Base-by-base conservation (phyloP, 805 yeast species). In the Lachancea dasiensis region DNA sequence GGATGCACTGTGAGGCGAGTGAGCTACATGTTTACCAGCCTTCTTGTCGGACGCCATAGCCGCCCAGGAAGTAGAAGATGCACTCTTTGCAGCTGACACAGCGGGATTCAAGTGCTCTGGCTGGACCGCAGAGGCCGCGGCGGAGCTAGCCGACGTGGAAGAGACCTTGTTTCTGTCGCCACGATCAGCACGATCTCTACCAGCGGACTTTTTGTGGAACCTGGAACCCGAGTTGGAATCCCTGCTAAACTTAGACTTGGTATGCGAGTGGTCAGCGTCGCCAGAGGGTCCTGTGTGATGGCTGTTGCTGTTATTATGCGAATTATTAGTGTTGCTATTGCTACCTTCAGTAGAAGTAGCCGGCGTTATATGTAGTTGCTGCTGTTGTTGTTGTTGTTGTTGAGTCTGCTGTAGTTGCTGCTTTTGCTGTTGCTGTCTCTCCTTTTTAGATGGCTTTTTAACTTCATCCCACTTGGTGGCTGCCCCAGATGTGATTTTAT, bases 381-480 rank as follows among this genome's bases (percentile, higher is more conserved):
- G 48, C 43, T 48, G 47, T 45, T 45, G 43, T 45, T 34, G 30
- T 27, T 38, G 34, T 32, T 39, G 38, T 26, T 50, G 49, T 27
- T 38, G 34, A 15, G 36, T 38, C 31, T 48, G 46, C 25, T 39
- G 47, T 33, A 43, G 45, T 34, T 45, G 56, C 26, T 47, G 52
- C 23, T 43, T 47, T 36, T 49, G 50, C 35, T 52, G 53, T 31
- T 46, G 41, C 34, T 48, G 46, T 34, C 52, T 67, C 61, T 75
- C 64, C 72, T 73, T 75, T 61, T 79, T 82, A 31, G 73, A 52
- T 20, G 72, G 72, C 52, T 69, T 83, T 63, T 79, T 80, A 46
- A 86, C 95, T 51, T 89, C 92, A 58, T 86, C 97, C 96, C 97
- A 90, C 63, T 83, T 86, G 49, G 82, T 73, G 26, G 86, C 94